A percentile compares a stretch with the other conserved stretches of the same genome.
Conservation (phyloP, 768 basidiomycete genomes). For the Saitozyma podzolica region DNA sequence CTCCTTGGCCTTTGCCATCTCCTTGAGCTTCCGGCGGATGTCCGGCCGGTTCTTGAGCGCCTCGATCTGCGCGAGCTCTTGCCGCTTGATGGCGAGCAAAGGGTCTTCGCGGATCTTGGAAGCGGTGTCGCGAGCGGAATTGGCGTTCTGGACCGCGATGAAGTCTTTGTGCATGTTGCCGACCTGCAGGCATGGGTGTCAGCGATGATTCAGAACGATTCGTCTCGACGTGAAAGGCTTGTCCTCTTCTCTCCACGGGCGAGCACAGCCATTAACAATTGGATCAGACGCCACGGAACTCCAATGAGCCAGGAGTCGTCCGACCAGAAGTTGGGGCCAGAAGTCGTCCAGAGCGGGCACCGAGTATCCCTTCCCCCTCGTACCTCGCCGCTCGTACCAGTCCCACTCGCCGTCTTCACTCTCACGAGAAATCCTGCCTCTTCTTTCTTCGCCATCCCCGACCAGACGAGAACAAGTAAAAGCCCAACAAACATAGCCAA, state of each 20-base stretch:
- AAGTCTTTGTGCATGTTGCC: slow-evolving; percentile 72
- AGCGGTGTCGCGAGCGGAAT: slow-evolving; percentile 79
- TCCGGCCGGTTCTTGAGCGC: slow-evolving; percentile 58
- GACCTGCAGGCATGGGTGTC: slow-evolving; percentile 26
- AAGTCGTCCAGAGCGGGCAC: too few relatives aligned
- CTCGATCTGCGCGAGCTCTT: slow-evolving; percentile 90
- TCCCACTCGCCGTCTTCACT: too few relatives aligned
- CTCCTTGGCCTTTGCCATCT: slow-evolving; percentile 43
- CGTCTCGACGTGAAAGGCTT: too few relatives aligned
- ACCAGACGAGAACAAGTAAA: too few relatives aligned
- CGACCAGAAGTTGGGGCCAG: too few relatives aligned
- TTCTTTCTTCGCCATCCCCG: too few relatives aligned
- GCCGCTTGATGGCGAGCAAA: slow-evolving; percentile 93
- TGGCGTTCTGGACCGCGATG: slow-evolving; percentile 93
- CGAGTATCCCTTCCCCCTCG: too few relatives aligned
- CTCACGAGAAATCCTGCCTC: too few relatives aligned
- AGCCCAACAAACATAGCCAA: too few relatives aligned
- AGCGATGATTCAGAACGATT: background rate
- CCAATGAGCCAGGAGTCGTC: background rate
- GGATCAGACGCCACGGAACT: background rate
- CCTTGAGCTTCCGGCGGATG: slow-evolving; percentile 46
- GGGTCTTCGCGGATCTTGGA: slow-evolving; percentile 97
- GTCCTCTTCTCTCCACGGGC: too few relatives aligned
- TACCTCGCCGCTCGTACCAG: too few relatives aligned
- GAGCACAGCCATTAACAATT: too few relatives aligned